A percentile compares a stretch with the other conserved stretches of the same genome.
phyloP scores from a whole-genome alignment of 2,329 filamentous ascomycete species.

The Apiospora pterosperma region DNA sequence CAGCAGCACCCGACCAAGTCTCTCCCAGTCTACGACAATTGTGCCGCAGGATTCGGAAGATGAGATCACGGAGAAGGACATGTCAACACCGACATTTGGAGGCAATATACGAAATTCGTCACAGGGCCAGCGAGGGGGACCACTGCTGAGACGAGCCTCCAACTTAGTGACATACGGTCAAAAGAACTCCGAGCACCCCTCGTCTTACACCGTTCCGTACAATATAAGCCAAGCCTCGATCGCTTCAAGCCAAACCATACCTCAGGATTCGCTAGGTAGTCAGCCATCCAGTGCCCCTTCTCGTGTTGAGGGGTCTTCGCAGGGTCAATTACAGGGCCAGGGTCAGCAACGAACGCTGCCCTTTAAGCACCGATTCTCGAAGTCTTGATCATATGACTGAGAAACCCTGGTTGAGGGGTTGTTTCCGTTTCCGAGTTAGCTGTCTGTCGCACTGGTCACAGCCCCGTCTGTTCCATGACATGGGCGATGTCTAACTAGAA shows the following conservation, averaged over 20 bases:
- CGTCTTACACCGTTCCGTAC: not conserved
- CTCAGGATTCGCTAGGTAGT: not conserved
- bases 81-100: not conserved
- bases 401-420: not conserved
- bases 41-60: not conserved
- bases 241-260: not conserved
- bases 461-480: not conserved
- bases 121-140: not conserved
- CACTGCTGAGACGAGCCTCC: not conserved
- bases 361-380: not conserved
- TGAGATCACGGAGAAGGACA: constrained; percentile 4
- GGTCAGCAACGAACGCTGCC: not conserved
- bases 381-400: not conserved
- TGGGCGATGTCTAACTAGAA: not conserved
- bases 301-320: not conserved
- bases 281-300: not conserved
- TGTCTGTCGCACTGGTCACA: not conserved
- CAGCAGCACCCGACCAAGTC: constrained; percentile 15
- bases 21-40: constrained; percentile 13
- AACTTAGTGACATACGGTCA: not conserved
- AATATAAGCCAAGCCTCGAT: not conserved
- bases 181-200: no score
- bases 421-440: not conserved
- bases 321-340: not conserved
- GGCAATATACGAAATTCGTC: not conserved